Evolutionary conservation across 371 early-diverging fungal genomes (phyloP).

Genomic region (Funneliformis caledonium): DNA sequence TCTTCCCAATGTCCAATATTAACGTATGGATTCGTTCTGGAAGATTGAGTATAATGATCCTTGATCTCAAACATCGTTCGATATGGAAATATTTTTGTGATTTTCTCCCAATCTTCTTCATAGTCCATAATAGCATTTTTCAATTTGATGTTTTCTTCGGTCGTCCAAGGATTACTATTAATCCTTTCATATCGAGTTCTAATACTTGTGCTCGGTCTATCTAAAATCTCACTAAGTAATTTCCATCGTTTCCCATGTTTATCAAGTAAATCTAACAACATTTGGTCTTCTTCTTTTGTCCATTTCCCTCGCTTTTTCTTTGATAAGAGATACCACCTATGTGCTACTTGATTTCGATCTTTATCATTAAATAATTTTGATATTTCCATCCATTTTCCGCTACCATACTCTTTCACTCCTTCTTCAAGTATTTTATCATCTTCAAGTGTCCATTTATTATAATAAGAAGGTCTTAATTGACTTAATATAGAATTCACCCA

Average conservation of each 20-base stretch:
- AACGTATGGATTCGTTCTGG: too few relatives aligned
- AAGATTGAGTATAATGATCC: too few relatives aligned
- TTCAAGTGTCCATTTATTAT: conserved; percentile 6
- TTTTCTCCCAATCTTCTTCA: conserved; percentile 4
- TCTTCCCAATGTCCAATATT: too few relatives aligned
- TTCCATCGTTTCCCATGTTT: background rate
- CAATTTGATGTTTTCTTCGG: conserved; percentile 19
- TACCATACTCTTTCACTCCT: conserved; percentile 6
- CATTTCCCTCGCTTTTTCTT: background rate
- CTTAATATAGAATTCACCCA: background rate
- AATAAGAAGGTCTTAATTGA: background rate
- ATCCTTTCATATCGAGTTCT: background rate
- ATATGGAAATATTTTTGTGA: too few relatives aligned
- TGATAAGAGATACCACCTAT: background rate
- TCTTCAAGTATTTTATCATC: background rate
- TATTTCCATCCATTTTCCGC: conserved; percentile 1
- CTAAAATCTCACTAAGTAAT: background rate
- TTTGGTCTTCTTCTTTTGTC: background rate
- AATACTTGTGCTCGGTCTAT: background rate
- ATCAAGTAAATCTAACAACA: background rate
- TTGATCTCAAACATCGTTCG: too few relatives aligned
- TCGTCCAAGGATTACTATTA: background rate
- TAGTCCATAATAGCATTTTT: background rate
- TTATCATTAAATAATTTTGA: background rate
- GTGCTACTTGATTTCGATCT: background rate